Conservation (phyloP, 1,284 basidiomycete species). For the Naganishia liquefaciens region DNA sequence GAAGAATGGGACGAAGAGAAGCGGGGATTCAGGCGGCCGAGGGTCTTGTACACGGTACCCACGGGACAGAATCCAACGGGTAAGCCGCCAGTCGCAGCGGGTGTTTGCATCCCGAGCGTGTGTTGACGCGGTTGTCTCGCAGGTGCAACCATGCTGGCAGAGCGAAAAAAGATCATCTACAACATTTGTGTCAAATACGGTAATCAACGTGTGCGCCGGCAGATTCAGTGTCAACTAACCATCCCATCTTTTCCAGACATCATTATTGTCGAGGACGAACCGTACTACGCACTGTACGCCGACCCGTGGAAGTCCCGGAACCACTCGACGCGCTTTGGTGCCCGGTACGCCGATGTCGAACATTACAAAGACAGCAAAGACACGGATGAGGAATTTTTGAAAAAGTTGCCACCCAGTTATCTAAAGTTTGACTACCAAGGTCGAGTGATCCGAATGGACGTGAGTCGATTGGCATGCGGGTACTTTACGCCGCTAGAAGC, state of each 20-base stretch:
- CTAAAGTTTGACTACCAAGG: conserved; percentile 58
- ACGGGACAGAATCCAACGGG: conserved; percentile 72
- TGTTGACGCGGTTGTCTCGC: conserved; percentile 36
- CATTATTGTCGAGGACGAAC: conserved; percentile 76
- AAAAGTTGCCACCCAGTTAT: conserved; percentile 64
- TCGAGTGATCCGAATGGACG: conserved; percentile 55
- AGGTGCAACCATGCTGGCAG: conserved; percentile 60
- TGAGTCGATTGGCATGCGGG: conserved; percentile 36
- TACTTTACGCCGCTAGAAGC: background rate
- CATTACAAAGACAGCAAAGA: conserved; percentile 46
- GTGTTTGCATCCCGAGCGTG: background rate
- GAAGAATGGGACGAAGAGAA: conserved; percentile 66
- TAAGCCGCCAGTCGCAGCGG: conserved; percentile 42
- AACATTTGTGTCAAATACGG: conserved; percentile 71
- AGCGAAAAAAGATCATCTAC: conserved; percentile 76
- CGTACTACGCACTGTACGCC: conserved; percentile 72
- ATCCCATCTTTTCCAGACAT: conserved; percentile 52
- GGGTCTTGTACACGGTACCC: conserved; percentile 64
- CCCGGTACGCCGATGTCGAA: conserved; percentile 42
- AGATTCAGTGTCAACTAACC: background rate
- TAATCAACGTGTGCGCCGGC: conserved; percentile 29
- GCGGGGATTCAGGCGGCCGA: conserved; percentile 59
- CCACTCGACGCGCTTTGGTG: conserved; percentile 36
- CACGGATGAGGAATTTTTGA: conserved; percentile 43
- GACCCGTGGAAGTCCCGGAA: conserved; percentile 42